These are phyloP conservation scores for Colletotrichum truncatum DNA, from an alignment of 2,329 filamentous ascomycete species.

Conservation along the genomic window DNA sequence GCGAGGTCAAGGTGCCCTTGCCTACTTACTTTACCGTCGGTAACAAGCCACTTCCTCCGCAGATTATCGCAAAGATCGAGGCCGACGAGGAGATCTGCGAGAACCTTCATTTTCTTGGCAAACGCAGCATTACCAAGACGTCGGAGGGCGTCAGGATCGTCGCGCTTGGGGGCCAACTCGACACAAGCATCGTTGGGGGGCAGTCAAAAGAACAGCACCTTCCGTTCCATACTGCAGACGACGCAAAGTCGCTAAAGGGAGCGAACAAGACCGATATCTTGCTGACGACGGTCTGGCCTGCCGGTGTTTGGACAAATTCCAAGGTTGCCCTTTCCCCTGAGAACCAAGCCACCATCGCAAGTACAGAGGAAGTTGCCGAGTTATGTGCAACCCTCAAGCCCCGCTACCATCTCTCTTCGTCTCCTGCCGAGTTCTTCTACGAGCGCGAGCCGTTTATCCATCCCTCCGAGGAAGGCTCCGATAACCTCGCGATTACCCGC, in stretches of 20 bases:
- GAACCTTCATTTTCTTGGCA: slow-evolving; percentile 92
- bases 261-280: slow-evolving; percentile 86
- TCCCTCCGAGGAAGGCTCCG: slow-evolving; percentile 52
- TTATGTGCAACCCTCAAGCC: slow-evolving; percentile 83
- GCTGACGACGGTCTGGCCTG: slow-evolving; percentile 87
- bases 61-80: slow-evolving; percentile 78
- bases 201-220: slow-evolving; percentile 77
- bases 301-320: slow-evolving; percentile 75
- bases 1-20: slow-evolving; percentile 78
- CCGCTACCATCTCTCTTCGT: slow-evolving; percentile 87
- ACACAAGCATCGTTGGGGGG: slow-evolving; percentile 67
- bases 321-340: slow-evolving; percentile 66
- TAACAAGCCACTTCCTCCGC: slow-evolving; percentile 73
- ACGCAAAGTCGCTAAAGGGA: slow-evolving; percentile 79
- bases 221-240: slow-evolving; percentile 80
- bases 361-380: slow-evolving; percentile 77
- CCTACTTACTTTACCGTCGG: slow-evolving; percentile 93
- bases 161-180: slow-evolving; percentile 80
- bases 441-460: slow-evolving; percentile 95
- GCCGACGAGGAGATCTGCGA: slow-evolving; percentile 80
- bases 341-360: slow-evolving; percentile 57
- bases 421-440: slow-evolving; percentile 74
- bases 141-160: slow-evolving; percentile 89
- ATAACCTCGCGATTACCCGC: slow-evolving; percentile 74
- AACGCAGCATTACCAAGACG: slow-evolving; percentile 87